phyloP scores from a whole-genome alignment of 129 eudicot species.

The Saussurea involucrata region DNA sequence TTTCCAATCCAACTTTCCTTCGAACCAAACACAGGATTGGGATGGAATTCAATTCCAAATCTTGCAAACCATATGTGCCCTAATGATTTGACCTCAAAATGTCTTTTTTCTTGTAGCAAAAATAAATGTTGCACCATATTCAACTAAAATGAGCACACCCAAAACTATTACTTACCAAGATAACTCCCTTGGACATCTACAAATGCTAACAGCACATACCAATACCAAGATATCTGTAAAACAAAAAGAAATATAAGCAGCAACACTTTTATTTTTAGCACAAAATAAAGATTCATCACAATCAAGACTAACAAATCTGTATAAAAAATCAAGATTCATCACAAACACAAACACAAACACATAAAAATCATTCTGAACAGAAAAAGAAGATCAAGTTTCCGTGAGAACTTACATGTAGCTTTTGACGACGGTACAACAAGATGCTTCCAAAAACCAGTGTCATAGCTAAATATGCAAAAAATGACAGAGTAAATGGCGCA shows the following conservation, averaged over 20 bases:
- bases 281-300: neutral
- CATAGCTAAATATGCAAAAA: slow-evolving; percentile 29
- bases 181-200: slow-evolving; percentile 83
- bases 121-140: too few relatives aligned
- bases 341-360: neutral
- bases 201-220: slow-evolving; percentile 71
- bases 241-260: neutral
- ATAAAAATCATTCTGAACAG: neutral
- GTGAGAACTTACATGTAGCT: slow-evolving; percentile 25
- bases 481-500: slow-evolving; percentile 39
- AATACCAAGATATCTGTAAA: slow-evolving; percentile 86
- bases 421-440: slow-evolving; percentile 35
- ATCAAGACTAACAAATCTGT: neutral
- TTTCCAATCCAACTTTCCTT: too few relatives aligned
- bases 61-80: too few relatives aligned
- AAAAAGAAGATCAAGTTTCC: neutral
- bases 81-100: too few relatives aligned
- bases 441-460: slow-evolving; percentile 43
- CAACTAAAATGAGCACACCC: too few relatives aligned
- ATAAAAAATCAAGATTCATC: neutral
- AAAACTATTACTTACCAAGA: slow-evolving; percentile 50
- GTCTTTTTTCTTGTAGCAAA: too few relatives aligned
- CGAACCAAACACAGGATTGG: too few relatives aligned
- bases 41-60: too few relatives aligned
- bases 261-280: neutral